Evolutionary conservation across 2,329 filamentous ascomycete species (phyloP).

Genomic region (Aschersonia sp.): DNA sequence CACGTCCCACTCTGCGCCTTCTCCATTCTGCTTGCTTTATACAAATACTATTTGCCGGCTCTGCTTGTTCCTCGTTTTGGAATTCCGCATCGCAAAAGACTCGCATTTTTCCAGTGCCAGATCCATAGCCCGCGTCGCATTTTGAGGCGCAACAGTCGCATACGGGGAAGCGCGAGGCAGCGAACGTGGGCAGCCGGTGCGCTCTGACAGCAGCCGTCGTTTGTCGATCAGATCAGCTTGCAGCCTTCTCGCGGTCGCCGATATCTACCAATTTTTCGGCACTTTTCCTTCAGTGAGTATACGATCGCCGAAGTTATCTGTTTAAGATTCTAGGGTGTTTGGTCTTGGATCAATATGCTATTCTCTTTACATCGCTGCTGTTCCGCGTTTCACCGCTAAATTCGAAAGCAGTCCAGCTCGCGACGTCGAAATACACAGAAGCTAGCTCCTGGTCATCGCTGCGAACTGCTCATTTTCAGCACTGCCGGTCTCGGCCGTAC

Average conservation of each 20-base stretch:
- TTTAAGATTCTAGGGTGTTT: conserved; percentile 33
- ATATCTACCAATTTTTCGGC: neutral
- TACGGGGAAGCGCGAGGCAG: too few species aligned
- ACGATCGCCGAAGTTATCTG: too few species aligned
- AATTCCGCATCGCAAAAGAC: too few species aligned
- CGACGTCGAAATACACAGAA: conserved; percentile 1
- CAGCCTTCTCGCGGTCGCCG: neutral
- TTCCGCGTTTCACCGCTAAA: conserved; percentile 11
- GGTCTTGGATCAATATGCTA: conserved; percentile 15
- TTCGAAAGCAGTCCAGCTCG: conserved; percentile 11
- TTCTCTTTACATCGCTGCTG: too few species aligned
- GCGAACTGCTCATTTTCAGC: conserved; percentile 7
- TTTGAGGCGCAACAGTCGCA: too few species aligned
- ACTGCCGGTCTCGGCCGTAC: conserved; percentile 6
- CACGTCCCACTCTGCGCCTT: neutral
- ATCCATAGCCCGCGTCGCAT: too few species aligned
- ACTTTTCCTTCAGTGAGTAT: neutral
- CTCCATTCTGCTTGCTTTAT: too few species aligned
- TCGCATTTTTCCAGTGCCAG: too few species aligned
- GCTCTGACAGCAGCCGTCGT: neutral
- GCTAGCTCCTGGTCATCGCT: neutral
- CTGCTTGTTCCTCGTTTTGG: too few species aligned
- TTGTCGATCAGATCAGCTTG: neutral
- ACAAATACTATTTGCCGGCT: too few species aligned
- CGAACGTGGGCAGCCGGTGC: too few species aligned